A percentile compares a stretch with the other conserved stretches of the same genome.
Evolutionary conservation across 2,329 filamentous ascomycete species (phyloP).

Genomic region (Colletotrichum endophyticum): DNA sequence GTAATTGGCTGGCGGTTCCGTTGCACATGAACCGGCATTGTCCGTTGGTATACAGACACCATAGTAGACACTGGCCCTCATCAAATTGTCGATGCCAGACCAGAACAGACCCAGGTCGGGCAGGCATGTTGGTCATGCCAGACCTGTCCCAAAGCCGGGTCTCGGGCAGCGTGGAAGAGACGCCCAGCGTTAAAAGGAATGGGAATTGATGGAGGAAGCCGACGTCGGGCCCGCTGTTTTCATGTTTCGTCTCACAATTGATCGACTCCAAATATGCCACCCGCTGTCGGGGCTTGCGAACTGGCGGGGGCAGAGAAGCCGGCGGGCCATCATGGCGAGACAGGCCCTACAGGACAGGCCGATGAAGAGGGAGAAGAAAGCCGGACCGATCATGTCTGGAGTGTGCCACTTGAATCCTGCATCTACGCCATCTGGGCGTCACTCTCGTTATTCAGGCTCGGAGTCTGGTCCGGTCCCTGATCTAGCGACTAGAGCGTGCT

Average conservation of each 20-base stretch:
- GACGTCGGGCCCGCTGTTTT: conserved; percentile 1
- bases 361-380: not conserved
- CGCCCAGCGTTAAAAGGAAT: not conserved
- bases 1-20: not conserved
- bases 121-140: not conserved
- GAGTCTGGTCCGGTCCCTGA: conserved; percentile 2
- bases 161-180: not conserved
- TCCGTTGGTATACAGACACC: not conserved
- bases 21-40: not conserved
- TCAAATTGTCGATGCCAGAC: not conserved
- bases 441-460: not conserved
- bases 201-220: not conserved
- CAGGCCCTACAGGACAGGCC: not conserved
- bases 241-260: conserved; percentile 10
- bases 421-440: not conserved
- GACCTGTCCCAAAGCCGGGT: not conserved
- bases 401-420: not conserved
- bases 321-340: not conserved
- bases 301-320: conserved; percentile 12
- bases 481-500: not conserved
- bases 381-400: not conserved
- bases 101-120: not conserved
- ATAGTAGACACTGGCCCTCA: not conserved
- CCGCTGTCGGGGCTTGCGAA: conserved; percentile 14
- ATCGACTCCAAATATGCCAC: conserved; percentile 4